phyloP scores from a whole-genome alignment of 1,284 basidiomycete genomes.

The Cutaneotrichosporon cavernicola region DNA sequence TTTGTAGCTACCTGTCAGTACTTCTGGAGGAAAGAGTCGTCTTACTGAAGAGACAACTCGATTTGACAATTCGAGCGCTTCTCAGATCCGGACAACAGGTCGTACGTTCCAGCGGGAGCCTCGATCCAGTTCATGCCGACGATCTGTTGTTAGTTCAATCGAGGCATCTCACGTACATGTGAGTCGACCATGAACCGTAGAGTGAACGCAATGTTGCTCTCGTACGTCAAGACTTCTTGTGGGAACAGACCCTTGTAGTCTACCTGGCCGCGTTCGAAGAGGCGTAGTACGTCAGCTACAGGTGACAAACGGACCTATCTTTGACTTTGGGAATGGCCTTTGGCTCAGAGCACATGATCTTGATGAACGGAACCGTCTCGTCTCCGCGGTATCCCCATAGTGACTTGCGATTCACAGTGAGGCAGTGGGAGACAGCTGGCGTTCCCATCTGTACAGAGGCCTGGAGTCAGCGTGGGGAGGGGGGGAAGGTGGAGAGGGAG shows the following conservation, averaged over 20 bases:
- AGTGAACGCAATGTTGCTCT: constrained; percentile 86
- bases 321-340: constrained; percentile 76
- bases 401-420: constrained; percentile 67
- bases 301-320: constrained; percentile 66
- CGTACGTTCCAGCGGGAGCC: constrained; percentile 75
- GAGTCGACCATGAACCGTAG: constrained; percentile 96
- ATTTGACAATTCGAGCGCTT: constrained; percentile 81
- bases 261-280: constrained; percentile 82
- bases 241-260: constrained; percentile 70
- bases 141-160: constrained; percentile 58
- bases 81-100: constrained; percentile 59
- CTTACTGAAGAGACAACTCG: constrained; percentile 72
- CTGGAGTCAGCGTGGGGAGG: constrained; percentile 14
- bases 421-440: constrained; percentile 60
- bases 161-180: constrained; percentile 58
- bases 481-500: too few relatives aligned
- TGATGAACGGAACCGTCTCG: constrained; percentile 73
- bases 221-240: constrained; percentile 66
- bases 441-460: constrained; percentile 36
- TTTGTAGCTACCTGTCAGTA: constrained; percentile 62
- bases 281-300: constrained; percentile 58
- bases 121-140: constrained; percentile 99
- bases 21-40: constrained; percentile 20
- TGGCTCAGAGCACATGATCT: constrained; percentile 71
- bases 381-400: constrained; percentile 87